Base-by-base conservation (phyloP, 805 yeast genomes). In the Ogataea trehaloabstinens region DNA sequence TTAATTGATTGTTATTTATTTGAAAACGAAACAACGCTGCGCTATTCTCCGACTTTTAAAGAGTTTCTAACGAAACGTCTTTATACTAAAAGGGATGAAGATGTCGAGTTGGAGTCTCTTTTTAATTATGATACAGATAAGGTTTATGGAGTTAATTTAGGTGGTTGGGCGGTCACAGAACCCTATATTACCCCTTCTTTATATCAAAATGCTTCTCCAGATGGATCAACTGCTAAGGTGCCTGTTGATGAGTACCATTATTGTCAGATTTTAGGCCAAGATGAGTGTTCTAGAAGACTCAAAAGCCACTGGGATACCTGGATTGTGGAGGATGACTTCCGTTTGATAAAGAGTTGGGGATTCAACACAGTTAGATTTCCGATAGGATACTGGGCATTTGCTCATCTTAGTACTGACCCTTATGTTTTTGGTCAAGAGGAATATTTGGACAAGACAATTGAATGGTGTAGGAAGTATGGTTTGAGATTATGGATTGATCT, bases 311-410 rank as follows among this genome's bases (percentile, higher is more conserved):
- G 82, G 80, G 60, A 66, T 4, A 59, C 76, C 0, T 81, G 77
- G 70, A 74, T 76, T 43, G 74, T 71, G 6, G 85, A 80, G 49
- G 54, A 65, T 3, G 88, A 82, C 57, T 77, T 82, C 45, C 51
- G 58, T 19, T 63, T 67, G 28, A 80, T 81, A 21, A 67, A 66
- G 36, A 51, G 52, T 3, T 66, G 64, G 49, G 88, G 87, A 0
- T 71, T 82, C 45, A 81, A 83, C 52, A 66, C 81, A 55, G 87
- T 84, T n/a, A 64, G 93, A 34, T 71, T 85, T 25, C 93, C 93
- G 0, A 73, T 84, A 35, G 91, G 91, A 2, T 85, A 85, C 58
- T 85, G 95, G 93, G 86, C 90, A 1, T 81, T 80, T 63, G 70
- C 69, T 41, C 61, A 61, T 33, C 58, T 62, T 38, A 60, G 63